phyloP scores from a whole-genome alignment of 1,139 yeast genomes.

The Scheffersomyces illinoinensis region DNA sequence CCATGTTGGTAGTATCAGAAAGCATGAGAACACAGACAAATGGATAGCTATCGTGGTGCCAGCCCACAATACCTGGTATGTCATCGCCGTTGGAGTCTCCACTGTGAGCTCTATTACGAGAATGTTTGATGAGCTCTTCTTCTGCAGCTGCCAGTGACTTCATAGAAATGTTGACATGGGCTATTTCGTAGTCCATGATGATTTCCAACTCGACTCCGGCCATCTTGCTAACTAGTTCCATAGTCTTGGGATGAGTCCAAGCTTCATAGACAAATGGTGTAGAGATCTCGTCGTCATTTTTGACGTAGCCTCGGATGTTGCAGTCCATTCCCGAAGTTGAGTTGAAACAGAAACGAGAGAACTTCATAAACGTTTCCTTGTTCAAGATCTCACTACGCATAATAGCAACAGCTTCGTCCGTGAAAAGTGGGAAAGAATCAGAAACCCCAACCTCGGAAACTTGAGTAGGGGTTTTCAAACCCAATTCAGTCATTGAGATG shows the following conservation, averaged over 20 bases:
- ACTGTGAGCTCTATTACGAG: conserved; percentile 13
- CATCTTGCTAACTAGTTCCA: conserved; percentile 49
- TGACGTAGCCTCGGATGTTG: conserved; percentile 49
- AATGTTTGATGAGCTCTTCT: conserved; percentile 12
- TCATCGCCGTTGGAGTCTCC: conserved; percentile 26
- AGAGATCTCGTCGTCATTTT: conserved; percentile 22
- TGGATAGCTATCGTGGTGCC: conserved; percentile 63
- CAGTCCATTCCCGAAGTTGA: conserved; percentile 51
- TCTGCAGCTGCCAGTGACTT: conserved; percentile 30
- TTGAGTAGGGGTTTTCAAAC: conserved; percentile 35
- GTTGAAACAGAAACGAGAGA: conserved; percentile 39
- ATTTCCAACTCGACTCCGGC: conserved; percentile 57
- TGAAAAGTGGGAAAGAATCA: conserved; percentile 59
- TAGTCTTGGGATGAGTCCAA: conserved; percentile 57
- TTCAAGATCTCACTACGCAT: conserved; percentile 54
- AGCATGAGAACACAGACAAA: conserved; percentile 66
- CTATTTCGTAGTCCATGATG: conserved; percentile 56
- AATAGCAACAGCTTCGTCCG: conserved; percentile 54
- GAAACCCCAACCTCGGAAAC: conserved; percentile 53
- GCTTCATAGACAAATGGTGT: conserved; percentile 52
- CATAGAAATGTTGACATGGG: conserved; percentile 49
- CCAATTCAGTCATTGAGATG: conserved; percentile 50
- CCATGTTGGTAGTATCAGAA: conserved; percentile 55
- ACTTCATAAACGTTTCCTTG: conserved; percentile 43
- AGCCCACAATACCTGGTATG: conserved; percentile 54